Evolutionary conservation across 805 yeast species (phyloP).

Genomic region (Wickerhamomyces rabaulensis): DNA sequence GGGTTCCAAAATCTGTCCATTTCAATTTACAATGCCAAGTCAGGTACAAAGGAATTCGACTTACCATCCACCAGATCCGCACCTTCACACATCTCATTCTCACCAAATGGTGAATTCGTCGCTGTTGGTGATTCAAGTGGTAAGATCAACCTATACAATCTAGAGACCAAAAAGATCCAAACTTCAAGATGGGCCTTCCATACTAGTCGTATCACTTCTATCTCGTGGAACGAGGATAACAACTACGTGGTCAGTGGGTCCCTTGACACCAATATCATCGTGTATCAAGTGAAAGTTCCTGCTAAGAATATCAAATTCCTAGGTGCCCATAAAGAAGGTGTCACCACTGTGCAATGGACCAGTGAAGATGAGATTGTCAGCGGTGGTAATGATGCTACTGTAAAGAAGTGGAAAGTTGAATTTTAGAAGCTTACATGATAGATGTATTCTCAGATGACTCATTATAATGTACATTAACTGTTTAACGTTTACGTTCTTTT

Average conservation of each 20-base stretch:
- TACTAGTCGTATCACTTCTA: constrained; percentile 70
- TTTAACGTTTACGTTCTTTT: constrained; percentile 62
- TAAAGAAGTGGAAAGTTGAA: constrained; percentile 62
- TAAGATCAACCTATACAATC: constrained; percentile 69
- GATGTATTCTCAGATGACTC: background rate
- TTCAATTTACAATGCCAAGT: constrained; percentile 32
- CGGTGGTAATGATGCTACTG: constrained; percentile 76
- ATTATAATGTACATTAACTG: constrained; percentile 5
- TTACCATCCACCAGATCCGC: constrained; percentile 50
- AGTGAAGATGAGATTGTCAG: constrained; percentile 46
- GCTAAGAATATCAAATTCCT: constrained; percentile 66
- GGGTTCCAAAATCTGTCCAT: constrained; percentile 39
- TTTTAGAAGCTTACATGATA: constrained; percentile 4
- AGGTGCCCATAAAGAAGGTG: constrained; percentile 89
- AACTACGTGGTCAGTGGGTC: constrained; percentile 75
- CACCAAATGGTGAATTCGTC: constrained; percentile 60
- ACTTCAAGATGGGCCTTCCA: constrained; percentile 97
- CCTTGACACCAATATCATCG: constrained; percentile 72
- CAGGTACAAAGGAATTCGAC: constrained; percentile 20
- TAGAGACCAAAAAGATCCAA: constrained; percentile 46
- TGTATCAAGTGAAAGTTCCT: constrained; percentile 78
- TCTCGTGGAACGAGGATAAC: constrained; percentile 75
- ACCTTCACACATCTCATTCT: constrained; percentile 59
- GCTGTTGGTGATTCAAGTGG: constrained; percentile 90
- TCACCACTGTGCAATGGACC: constrained; percentile 67